Percentiles rank a stretch among this genome's conserved stretches.
phyloP scores from a whole-genome alignment of 140 eudicot species.

The Flaveria floridana region DNA sequence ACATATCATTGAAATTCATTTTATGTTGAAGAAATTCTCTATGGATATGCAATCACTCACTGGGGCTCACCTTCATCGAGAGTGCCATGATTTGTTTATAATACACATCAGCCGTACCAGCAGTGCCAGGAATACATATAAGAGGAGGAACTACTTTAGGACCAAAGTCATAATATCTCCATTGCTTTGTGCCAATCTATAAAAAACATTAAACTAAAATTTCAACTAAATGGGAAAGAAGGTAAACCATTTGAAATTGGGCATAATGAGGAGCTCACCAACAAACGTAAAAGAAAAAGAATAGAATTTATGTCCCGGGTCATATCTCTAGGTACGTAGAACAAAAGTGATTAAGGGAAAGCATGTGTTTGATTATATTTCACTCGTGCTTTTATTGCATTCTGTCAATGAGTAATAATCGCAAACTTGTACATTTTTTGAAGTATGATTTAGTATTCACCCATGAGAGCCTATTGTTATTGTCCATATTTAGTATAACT shows the following conservation, averaged over 20 bases:
- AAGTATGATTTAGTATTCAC: not conserved
- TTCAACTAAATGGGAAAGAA: slow-evolving; percentile 7
- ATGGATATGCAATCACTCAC: not conserved
- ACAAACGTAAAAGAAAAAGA: slow-evolving; percentile 10
- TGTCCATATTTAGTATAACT: not conserved
- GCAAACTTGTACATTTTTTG: not conserved
- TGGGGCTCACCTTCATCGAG: slow-evolving; percentile 65
- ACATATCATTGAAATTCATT: not conserved
- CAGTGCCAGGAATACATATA: slow-evolving; percentile 89
- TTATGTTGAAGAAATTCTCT: not conserved
- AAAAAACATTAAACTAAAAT: not conserved
- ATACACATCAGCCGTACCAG: slow-evolving; percentile 97
- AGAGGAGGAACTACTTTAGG: slow-evolving; percentile 94
- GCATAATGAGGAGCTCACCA: not conserved
- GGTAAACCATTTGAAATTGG: not conserved
- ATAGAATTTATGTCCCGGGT: not conserved
- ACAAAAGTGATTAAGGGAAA: not conserved
- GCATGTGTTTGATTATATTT: not conserved
- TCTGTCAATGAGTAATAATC: not conserved
- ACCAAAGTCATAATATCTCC: slow-evolving; percentile 97
- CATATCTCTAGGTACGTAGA: slow-evolving; percentile 6
- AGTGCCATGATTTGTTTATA: slow-evolving; percentile 95
- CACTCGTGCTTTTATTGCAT: slow-evolving; percentile 19
- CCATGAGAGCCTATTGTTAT: not conserved
- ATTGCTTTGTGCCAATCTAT: slow-evolving; percentile 85